phyloP scores from a whole-genome alignment of 345 rosid genomes.

The Linum trigynum region DNA sequence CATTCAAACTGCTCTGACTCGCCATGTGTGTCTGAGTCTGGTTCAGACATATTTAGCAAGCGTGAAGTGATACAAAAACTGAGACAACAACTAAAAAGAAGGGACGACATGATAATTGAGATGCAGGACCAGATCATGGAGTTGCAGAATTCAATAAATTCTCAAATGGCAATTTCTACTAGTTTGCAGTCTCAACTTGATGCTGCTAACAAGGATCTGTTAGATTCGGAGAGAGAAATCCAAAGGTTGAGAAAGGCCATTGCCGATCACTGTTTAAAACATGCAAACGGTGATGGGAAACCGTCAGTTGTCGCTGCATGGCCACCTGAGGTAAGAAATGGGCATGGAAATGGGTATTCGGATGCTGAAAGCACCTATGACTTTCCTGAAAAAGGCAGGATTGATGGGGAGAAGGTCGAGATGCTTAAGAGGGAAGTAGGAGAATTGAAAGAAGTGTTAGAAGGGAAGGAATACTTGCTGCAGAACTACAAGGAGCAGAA shows the following conservation, averaged over 20 bases:
- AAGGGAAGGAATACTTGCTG: constrained; percentile 75
- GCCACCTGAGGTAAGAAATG: constrained; percentile 42
- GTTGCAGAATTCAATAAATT: constrained; percentile 53
- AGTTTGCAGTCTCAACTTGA: constrained; percentile 72
- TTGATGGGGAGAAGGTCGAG: constrained; percentile 47
- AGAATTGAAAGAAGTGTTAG: constrained; percentile 81
- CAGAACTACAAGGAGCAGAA: constrained; percentile 85
- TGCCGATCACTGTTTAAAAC: constrained; percentile 68
- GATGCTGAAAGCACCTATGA: constrained; percentile 37
- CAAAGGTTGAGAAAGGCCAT: constrained; percentile 83
- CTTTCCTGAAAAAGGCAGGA: constrained; percentile 37
- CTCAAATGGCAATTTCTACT: constrained; percentile 54
- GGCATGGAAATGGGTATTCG: constrained; percentile 45
- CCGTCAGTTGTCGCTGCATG: constrained; percentile 24
- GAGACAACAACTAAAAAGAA: constrained; percentile 85
- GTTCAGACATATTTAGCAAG: constrained; percentile 91
- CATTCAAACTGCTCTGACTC: constrained; percentile 88
- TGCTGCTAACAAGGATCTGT: constrained; percentile 57
- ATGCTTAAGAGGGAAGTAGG: constrained; percentile 76
- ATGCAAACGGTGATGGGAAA: constrained; percentile 29
- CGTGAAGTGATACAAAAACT: constrained; percentile 89
- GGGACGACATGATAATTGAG: constrained; percentile 88
- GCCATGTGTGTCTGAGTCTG: constrained; percentile 90
- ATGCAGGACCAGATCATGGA: constrained; percentile 90
- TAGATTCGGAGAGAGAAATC: constrained; percentile 73